Evolutionary conservation across 129 eudicot genomes (phyloP).

Genomic region (Flaveria robusta): DNA sequence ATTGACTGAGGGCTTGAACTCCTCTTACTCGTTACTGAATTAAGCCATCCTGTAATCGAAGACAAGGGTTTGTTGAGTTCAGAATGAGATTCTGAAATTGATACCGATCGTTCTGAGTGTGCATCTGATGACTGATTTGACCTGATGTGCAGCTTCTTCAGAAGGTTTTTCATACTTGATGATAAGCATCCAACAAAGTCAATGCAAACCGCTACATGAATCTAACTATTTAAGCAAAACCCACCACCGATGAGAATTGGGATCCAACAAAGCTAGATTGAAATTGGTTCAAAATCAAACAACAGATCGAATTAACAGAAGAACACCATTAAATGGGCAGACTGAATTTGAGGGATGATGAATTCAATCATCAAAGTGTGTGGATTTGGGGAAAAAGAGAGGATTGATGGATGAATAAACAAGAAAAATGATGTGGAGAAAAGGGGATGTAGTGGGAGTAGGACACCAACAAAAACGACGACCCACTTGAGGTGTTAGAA

Average conservation of each 20-base stretch:
- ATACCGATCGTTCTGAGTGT: constrained; percentile 20
- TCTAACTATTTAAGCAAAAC: background rate
- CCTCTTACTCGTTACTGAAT: constrained; percentile 67
- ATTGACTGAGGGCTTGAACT: constrained; percentile 25
- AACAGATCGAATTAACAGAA: background rate
- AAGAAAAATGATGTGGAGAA: background rate
- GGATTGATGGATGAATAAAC: background rate
- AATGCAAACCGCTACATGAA: constrained; percentile 46
- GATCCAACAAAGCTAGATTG: constrained; percentile 26
- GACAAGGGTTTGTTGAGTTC: constrained; percentile 58
- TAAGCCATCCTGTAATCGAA: constrained; percentile 83
- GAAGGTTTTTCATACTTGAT: constrained; percentile 64
- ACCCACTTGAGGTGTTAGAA: no score
- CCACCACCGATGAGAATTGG: constrained; percentile 14
- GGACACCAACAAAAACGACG: constrained; percentile 26
- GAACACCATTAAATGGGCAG: no score
- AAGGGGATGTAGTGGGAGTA: constrained; percentile 29
- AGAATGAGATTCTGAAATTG: background rate
- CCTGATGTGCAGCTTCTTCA: constrained; percentile 72
- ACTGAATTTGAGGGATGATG: background rate
- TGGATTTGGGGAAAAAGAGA: background rate
- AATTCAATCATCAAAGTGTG: background rate
- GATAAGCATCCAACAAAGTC: constrained; percentile 17
- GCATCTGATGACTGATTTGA: constrained; percentile 61
- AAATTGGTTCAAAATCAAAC: no score